These are phyloP conservation scores for Ceriops decandra DNA, from an alignment of 345 rosid genomes.

Conservation along the genomic window DNA sequence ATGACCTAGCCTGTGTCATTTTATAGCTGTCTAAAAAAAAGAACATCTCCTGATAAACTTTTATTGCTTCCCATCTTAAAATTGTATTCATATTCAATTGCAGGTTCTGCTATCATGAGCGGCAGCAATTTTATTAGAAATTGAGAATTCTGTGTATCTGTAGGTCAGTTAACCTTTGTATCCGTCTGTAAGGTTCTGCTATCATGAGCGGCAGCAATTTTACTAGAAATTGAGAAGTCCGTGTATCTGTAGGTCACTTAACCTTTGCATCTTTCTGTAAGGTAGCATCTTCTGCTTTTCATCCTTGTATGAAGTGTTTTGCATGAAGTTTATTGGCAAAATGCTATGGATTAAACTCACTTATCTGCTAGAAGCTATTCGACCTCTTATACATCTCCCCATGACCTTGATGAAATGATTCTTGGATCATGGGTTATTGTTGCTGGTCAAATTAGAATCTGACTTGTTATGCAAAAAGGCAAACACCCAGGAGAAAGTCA, in stretches of 20 bases:
- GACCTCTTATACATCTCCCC: too few species aligned
- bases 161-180: too few species aligned
- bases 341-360: too few species aligned
- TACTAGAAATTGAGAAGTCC: conserved; percentile 5
- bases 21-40: conserved; percentile 1
- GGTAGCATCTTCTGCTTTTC: neutral
- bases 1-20: neutral
- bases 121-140: too few species aligned
- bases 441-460: too few species aligned
- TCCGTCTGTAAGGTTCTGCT: too few species aligned
- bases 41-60: neutral
- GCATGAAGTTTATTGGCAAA: neutral
- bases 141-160: too few species aligned
- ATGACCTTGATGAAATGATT: too few species aligned
- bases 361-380: too few species aligned
- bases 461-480: too few species aligned
- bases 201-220: neutral
- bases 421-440: too few species aligned
- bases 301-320: neutral
- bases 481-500: too few species aligned
- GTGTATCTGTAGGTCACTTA: conserved; percentile 2
- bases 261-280: neutral
- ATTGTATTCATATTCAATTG: conserved; percentile 9
- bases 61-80: neutral
- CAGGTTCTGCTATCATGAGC: conserved; percentile 4